Evolutionary conservation across 1,284 basidiomycete genomes (phyloP), one percentile per base, ranked within the genome.

Genomic region (Apiotrichum siamense): DNA sequence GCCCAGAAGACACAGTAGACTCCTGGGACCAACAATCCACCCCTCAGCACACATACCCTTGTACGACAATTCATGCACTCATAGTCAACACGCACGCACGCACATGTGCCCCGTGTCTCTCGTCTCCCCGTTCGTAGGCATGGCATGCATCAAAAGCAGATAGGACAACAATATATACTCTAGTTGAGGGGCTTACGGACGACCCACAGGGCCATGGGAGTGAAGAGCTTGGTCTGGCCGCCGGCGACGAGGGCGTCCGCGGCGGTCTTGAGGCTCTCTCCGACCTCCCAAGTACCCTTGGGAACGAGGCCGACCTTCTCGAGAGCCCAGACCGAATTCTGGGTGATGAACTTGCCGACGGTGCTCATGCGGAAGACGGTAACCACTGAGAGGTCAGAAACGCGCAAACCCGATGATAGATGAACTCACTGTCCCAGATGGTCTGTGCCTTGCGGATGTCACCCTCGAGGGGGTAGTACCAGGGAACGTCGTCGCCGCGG

Each of bases 381-480:
- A 64, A 91, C 77, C 60, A 85, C 71, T 74, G 18, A 36, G 21
- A 15, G 1, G 21, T 48, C 25, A 26, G 39, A 25, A 20, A 26
- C 41, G 12, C 18, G 21, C 17, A 15, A 12, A 40, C 3, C 18
- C 20, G 21, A 10, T 17, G n/a, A n/a, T n/a, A n/a, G n/a, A n/a
- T n/a, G n/a, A n/a, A 67, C 72, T 63, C 54, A 74, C 72, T 83
- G 71, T 98, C 96, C 88, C 91, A 97, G 24, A 83, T 65, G 4
- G 93, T 97, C 78, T 98, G 94, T 10, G 88, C 87, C 76, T 97
- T 94, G 60, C 77, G 71, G 60, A 97, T 80, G 73, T 96, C 89
- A 58, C 93, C 93, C 74, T 94, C 92, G 40, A 97, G 81, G 7
- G 93, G 91, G 76, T 97, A 97, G 77, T 93, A 97, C 94, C 94